Evolutionary conservation across 257 asterid species (phyloP), one percentile per base, ranked within the genome.

Genomic region (Jacaranda copaia): DNA sequence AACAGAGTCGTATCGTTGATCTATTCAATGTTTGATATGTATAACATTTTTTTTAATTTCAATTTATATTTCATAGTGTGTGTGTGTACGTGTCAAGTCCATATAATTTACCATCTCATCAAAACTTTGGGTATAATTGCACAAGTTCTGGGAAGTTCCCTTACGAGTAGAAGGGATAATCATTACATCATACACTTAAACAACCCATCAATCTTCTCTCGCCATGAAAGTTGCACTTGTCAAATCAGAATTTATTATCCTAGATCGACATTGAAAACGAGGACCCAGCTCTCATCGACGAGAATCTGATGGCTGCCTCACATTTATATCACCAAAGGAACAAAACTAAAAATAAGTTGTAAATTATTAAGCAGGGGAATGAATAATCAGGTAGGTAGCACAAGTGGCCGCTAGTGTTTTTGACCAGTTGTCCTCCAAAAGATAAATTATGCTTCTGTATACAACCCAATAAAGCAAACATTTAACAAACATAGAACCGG

Each of bases 381-480:
- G 7, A 53, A 57, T 20, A 5, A 20, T 58, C 45, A 62, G 11
- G 15, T 43, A 25, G 32, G 15, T 14, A 76, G 5, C 68, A 48
- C 36, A 16, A 66, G 32, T 71, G 70, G 70, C 76, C 81, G 39
- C 67, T 70, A n/a, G 55, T 71, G 73, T 19, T 38, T 65, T 56
- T 77, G 81, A 72, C 77, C 74, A 5, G 7, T 25, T 39, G 10
- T 57, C 39, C 57, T 79, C 71, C 40, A 42, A 75, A 48, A 59
- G 8, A 48, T 14, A 58, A 61, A 18, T 25, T 35, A 74, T 80
- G 52, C 15, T 43, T 68, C 9, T 20, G 57, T 46, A 25, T 15
- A 16, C 40, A 4, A 8, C 19, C 69, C 52, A 13, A 77, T 45
- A 81, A 74, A 62, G 75, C 68, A 18, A 70, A n/a, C 39, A 55